Evolutionary conservation across 2,329 filamentous ascomycete species (phyloP).

Genomic region (Colletotrichum tropicale): DNA sequence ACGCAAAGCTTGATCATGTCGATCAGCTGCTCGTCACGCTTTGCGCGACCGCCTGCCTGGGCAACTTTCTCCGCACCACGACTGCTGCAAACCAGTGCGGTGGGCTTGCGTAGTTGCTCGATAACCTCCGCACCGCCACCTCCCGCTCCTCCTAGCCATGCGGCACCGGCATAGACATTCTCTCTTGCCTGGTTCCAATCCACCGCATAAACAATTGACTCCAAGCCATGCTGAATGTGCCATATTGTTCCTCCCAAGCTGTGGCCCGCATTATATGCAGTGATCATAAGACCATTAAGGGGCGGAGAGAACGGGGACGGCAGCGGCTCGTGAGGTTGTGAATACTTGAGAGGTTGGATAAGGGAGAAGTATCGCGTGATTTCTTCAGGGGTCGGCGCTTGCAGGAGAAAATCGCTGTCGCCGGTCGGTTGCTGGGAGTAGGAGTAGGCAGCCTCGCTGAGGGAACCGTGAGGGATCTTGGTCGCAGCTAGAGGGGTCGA

Average conservation of each 20-base stretch:
- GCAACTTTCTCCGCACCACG: slow-evolving; percentile 76
- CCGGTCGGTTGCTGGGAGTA: slow-evolving; percentile 55
- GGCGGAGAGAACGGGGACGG: slow-evolving; percentile 88
- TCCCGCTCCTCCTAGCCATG: slow-evolving; percentile 86
- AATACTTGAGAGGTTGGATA: slow-evolving; percentile 94
- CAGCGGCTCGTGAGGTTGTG: slow-evolving; percentile 90
- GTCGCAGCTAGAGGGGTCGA: slow-evolving; percentile 89
- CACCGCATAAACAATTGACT: slow-evolving; percentile 96
- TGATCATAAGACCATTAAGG: slow-evolving; percentile 89
- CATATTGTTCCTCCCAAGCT: slow-evolving; percentile 97
- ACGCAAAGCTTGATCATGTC: slow-evolving; percentile 82
- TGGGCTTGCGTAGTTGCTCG: slow-evolving; percentile 91
- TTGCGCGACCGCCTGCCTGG: slow-evolving; percentile 74
- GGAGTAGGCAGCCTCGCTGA: slow-evolving; percentile 67
- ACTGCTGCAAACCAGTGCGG: slow-evolving; percentile 90
- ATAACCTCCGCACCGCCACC: slow-evolving; percentile 87
- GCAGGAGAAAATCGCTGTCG: slow-evolving; percentile 61
- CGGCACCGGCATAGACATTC: slow-evolving; percentile 90
- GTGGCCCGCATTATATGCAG: slow-evolving; percentile 95
- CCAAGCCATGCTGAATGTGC: slow-evolving; percentile 96
- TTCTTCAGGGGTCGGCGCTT: slow-evolving; percentile 82
- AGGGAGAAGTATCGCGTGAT: slow-evolving; percentile 91
- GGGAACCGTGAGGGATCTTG: slow-evolving; percentile 74
- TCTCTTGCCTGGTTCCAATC: slow-evolving; percentile 99
- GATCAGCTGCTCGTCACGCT: slow-evolving; percentile 84